These are phyloP conservation scores for Colletotrichum lindemuthianum DNA, from an alignment of 2,329 filamentous ascomycete genomes.

Conservation along the genomic window DNA sequence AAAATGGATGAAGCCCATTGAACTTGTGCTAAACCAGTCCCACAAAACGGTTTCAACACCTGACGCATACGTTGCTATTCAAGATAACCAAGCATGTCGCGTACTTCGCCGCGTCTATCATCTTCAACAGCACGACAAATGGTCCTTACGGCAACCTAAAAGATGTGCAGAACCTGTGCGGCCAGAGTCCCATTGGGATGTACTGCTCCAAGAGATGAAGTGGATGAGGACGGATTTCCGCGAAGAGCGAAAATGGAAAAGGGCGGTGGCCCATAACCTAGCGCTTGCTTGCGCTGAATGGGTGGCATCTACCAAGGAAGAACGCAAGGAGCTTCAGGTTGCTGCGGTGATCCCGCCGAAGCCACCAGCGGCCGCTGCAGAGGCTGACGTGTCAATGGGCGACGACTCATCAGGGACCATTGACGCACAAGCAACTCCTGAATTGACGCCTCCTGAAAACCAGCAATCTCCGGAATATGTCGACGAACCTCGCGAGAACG, in stretches of 20 bases:
- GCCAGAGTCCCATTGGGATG: conserved; percentile 83
- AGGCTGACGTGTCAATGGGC: conserved; percentile 47
- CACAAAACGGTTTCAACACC: conserved; percentile 90
- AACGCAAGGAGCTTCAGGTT: conserved; percentile 76
- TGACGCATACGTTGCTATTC: conserved; percentile 83
- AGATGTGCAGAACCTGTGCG: conserved; percentile 83
- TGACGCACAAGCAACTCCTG: conserved; percentile 69
- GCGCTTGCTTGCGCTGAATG: conserved; percentile 88
- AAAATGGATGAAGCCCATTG: conserved; percentile 70
- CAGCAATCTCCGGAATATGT: conserved; percentile 63
- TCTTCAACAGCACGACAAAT: conserved; percentile 89
- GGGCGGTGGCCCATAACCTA: conserved; percentile 79
- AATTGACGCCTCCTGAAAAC: conserved; percentile 72
- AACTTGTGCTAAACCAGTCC: conserved; percentile 81
- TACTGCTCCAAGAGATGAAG: conserved; percentile 89
- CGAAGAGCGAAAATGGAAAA: conserved; percentile 95
- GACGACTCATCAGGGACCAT: conserved; percentile 45
- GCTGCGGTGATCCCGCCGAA: conserved; percentile 61
- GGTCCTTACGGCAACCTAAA: conserved; percentile 91
- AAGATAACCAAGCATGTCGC: conserved; percentile 88
- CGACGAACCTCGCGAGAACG: conserved; percentile 54
- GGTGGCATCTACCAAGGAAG: conserved; percentile 71
- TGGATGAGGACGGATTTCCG: conserved; percentile 98
- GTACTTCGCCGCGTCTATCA: conserved; percentile 89
- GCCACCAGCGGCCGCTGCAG: conserved; percentile 41